phyloP scores from a whole-genome alignment of 2,329 filamentous ascomycete species.

The Pezicula rhizophila region DNA sequence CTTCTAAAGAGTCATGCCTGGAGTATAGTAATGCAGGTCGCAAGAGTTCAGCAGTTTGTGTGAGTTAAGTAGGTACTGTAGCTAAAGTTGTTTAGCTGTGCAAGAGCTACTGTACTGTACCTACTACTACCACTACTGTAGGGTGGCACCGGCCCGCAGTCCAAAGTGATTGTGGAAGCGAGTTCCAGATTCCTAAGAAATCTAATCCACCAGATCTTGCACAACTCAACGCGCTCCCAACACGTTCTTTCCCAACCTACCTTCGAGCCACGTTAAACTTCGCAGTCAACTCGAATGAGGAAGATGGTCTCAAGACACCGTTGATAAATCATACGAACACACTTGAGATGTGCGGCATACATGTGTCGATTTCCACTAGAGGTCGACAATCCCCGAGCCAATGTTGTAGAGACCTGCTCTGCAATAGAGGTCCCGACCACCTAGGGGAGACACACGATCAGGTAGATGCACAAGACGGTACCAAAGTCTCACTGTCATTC shows the following conservation, averaged over 20 bases:
- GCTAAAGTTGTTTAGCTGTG: neutral
- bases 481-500: constrained; percentile 50
- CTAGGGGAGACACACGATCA: constrained; percentile 36
- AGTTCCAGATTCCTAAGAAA: neutral
- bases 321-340: neutral
- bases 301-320: neutral
- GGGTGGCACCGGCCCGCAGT: neutral
- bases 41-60: neutral
- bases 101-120: neutral
- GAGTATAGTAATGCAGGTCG: too few species aligned
- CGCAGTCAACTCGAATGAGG: too few species aligned
- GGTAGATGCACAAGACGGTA: constrained; percentile 20
- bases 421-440: constrained; percentile 56
- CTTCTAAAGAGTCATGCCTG: too few species aligned
- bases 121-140: neutral
- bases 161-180: neutral
- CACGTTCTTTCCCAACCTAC: neutral
- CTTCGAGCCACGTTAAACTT: too few species aligned
- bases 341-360: constrained; percentile 53
- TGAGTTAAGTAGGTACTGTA: neutral
- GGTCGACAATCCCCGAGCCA: constrained; percentile 25
- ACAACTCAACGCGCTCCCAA: neutral
- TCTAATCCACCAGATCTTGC: neutral
- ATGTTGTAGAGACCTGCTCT: constrained; percentile 39
- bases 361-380: constrained; percentile 40